These are phyloP conservation scores for Ganoderma boninense DNA, from an alignment of 1,284 basidiomycete species.

Conservation along the genomic window DNA sequence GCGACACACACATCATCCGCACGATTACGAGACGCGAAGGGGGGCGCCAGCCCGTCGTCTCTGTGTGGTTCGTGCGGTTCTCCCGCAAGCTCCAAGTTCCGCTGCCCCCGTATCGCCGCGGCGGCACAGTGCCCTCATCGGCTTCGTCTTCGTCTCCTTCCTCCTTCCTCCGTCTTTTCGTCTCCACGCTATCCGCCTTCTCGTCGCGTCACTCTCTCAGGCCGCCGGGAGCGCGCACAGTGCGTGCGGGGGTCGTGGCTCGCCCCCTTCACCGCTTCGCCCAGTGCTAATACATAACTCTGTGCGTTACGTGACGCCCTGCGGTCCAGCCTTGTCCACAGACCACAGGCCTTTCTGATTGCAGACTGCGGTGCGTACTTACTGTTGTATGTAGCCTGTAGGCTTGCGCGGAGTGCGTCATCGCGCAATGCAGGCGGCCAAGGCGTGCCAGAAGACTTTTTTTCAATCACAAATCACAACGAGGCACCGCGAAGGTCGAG, in stretches of 20 bases:
- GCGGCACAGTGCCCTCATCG: background rate
- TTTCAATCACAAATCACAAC: background rate
- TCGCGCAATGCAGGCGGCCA: background rate
- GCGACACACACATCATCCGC: too few relatives aligned
- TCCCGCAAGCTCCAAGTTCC: background rate
- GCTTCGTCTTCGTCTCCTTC: background rate
- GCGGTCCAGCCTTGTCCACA: background rate
- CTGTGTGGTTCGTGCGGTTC: background rate
- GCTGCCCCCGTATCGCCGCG: background rate
- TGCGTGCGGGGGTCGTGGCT: background rate
- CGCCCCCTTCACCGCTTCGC: background rate
- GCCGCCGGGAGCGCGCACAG: background rate
- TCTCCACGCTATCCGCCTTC: background rate
- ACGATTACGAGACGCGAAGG: background rate
- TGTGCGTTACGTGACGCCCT: background rate
- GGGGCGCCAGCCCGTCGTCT: background rate
- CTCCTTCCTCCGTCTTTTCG: background rate
- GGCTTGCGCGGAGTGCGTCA: background rate
- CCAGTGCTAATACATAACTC: background rate
- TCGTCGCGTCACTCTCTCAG: constrained; percentile 1
- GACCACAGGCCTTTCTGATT: background rate
- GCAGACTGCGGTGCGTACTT: too few relatives aligned
- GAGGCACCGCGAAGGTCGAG: background rate
- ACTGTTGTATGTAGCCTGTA: too few relatives aligned
- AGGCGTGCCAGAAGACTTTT: background rate